Conservation (phyloP, 2,329 filamentous ascomycete species). For the Diaporthe caulivora region DNA sequence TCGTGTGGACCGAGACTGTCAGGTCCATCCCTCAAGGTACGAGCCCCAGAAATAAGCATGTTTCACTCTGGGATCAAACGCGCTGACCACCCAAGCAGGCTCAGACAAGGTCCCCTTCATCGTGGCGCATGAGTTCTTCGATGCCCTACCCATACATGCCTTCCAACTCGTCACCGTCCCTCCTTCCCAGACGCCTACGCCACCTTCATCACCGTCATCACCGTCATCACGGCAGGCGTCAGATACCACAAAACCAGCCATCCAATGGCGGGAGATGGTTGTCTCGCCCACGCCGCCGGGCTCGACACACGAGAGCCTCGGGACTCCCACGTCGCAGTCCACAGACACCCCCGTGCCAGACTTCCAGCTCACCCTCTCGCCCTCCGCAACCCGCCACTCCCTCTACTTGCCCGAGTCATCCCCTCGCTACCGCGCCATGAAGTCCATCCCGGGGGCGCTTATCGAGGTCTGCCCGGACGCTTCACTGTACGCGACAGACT, state of each 20-base stretch:
- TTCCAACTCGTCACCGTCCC: conserved; percentile 79
- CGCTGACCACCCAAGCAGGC: conserved; percentile 54
- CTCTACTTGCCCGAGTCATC: conserved; percentile 88
- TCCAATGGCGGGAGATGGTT: conserved; percentile 86
- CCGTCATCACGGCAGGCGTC: conserved; percentile 52
- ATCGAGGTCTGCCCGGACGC: conserved; percentile 94
- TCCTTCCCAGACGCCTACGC: conserved; percentile 42
- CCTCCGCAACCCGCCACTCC: conserved; percentile 82
- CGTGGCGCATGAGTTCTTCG: conserved; percentile 98
- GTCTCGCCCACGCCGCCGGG: conserved; percentile 75
- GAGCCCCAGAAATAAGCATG: conserved; percentile 39
- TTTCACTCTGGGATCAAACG: background rate
- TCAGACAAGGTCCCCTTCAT: conserved; percentile 87
- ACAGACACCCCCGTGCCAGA: conserved; percentile 74
- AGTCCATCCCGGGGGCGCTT: conserved; percentile 74
- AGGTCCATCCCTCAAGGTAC: conserved; percentile 80
- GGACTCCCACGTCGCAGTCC: conserved; percentile 64
- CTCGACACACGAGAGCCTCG: conserved; percentile 65
- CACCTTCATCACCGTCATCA: conserved; percentile 54
- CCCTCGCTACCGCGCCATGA: conserved; percentile 81
- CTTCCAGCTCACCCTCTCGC: conserved; percentile 87
- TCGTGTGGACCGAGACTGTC: conserved; percentile 92
- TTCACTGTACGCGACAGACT: conserved; percentile 81
- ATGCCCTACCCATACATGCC: conserved; percentile 94
- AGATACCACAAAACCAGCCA: conserved; percentile 50